Evolutionary conservation across 2,329 filamentous ascomycete genomes (phyloP), one percentile per base, ranked within the genome.

Genomic region (Lasiodiplodia citricola): DNA sequence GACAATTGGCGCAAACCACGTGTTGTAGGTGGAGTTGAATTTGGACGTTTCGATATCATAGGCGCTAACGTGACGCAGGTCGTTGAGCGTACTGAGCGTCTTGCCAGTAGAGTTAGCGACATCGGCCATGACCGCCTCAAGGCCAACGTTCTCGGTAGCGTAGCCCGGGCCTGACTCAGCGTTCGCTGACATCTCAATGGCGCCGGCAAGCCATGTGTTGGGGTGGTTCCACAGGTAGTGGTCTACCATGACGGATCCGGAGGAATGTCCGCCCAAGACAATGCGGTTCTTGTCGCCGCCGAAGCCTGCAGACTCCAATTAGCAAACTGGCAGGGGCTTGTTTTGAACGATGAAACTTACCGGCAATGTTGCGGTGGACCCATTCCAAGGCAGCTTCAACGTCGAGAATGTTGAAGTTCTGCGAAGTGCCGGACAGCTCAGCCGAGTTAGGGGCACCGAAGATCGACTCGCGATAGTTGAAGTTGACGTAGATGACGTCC

Each of bases 251-350:
- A 72, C 74, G 14, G 71, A 70, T 58, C 70, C 70, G n/a, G 70
- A 69, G 8, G 69, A 70, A 31, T 71, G 70, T 7, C 70, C 70
- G 23, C 66, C 68, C 4, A 83, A 75, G 13, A 83, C 80, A 2
- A 84, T 79, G 64, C 81, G 82, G 55, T 82, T 76, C 3, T 80
- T 81, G 70, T 84, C 79, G 28, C 82, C 82, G 2, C 82, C 82
- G 67, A 84, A 84, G 41, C 80, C 82, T 69, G 71, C 73, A 21
- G 18, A 8, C 18, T n/a, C 7, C n/a, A 51, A 28, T 68, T 31
- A 68, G 58, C 11, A 64, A 50, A 13, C 1, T 6, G 28, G 2
- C 38, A 6, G 28, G 18, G n/a, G 5, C 37, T 18, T 16, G n/a
- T 18, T 18, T 16, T 31, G n/a, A 21, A 5, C 38, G 7, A 10